Evolutionary conservation across 345 rosid genomes (phyloP).

Genomic region (Sisymbrium altissimum): DNA sequence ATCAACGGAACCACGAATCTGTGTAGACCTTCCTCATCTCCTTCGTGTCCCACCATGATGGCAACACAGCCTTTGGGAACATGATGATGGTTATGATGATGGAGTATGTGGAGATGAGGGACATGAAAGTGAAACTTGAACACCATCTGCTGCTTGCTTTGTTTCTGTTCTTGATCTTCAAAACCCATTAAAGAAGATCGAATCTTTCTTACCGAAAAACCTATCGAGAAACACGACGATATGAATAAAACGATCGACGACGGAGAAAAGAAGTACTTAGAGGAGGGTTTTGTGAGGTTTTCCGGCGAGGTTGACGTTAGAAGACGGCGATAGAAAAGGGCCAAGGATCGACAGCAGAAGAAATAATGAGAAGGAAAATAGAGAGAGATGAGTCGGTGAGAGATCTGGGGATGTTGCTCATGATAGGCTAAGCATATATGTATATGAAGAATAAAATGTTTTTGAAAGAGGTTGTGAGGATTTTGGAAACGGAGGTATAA

Average conservation of each 20-base stretch:
- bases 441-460: not conserved
- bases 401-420: conserved; percentile 86
- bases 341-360: conserved; percentile 80
- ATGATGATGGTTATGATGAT: conserved; percentile 33
- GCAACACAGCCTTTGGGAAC: conserved; percentile 78
- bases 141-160: conserved; percentile 26
- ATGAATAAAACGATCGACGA: not conserved
- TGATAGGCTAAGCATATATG: conserved; percentile 40
- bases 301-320: conserved; percentile 28
- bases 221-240: conserved; percentile 1
- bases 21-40: conserved; percentile 48
- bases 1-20: conserved; percentile 79
- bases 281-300: not conserved
- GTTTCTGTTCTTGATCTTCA: conserved; percentile 37
- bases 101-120: conserved; percentile 38
- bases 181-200: conserved; percentile 34
- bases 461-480: conserved; percentile 19
- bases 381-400: conserved; percentile 69
- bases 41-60: conserved; percentile 71
- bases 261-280: not conserved
- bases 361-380: conserved; percentile 68
- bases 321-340: conserved; percentile 55
- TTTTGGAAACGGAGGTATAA: not conserved
- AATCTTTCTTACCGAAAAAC: conserved; percentile 15
- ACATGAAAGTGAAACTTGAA: conserved; percentile 54